Evolutionary conservation across 768 basidiomycete genomes (phyloP).

Genomic region (Leccinum olivaceopallidum): DNA sequence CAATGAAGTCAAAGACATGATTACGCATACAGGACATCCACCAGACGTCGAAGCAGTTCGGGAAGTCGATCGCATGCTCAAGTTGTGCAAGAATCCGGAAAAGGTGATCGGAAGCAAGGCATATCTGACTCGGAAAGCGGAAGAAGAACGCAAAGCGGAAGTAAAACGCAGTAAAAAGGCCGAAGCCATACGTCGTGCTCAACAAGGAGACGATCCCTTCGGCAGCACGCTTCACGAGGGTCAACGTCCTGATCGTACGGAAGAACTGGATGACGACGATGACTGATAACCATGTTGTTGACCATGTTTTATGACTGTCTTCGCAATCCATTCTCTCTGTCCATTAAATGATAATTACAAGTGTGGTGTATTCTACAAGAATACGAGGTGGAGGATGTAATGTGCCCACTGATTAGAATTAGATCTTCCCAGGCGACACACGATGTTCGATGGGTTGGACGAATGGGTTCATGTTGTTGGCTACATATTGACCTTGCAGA

Average conservation of each 20-base stretch:
- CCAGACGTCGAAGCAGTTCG: constrained; percentile 85
- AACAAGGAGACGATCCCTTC: constrained; percentile 68
- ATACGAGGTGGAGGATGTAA: constrained; percentile 4
- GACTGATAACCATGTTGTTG: constrained; percentile 22
- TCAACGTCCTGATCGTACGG: constrained; percentile 28
- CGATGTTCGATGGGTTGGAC: constrained; percentile 24
- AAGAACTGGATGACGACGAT: constrained; percentile 50
- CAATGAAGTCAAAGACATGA: constrained; percentile 52
- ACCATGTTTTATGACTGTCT: background rate
- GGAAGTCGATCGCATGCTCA: constrained; percentile 84
- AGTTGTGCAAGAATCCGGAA: constrained; percentile 92
- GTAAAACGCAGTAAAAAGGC: constrained; percentile 70
- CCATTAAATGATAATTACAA: background rate
- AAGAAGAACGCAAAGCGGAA: constrained; percentile 67
- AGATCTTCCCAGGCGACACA: constrained; percentile 24
- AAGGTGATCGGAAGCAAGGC: constrained; percentile 90
- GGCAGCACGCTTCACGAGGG: constrained; percentile 50
- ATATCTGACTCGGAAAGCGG: constrained; percentile 69
- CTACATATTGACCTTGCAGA: constrained; percentile 62
- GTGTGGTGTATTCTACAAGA: constrained; percentile 1
- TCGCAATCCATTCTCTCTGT: background rate
- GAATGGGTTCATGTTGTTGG: constrained; percentile 43
- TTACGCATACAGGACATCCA: constrained; percentile 52
- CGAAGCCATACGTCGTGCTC: constrained; percentile 42
- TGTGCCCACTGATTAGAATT: constrained; percentile 22